Base-by-base conservation (phyloP, 345 rosid genomes). In the Adansonia digitata region DNA sequence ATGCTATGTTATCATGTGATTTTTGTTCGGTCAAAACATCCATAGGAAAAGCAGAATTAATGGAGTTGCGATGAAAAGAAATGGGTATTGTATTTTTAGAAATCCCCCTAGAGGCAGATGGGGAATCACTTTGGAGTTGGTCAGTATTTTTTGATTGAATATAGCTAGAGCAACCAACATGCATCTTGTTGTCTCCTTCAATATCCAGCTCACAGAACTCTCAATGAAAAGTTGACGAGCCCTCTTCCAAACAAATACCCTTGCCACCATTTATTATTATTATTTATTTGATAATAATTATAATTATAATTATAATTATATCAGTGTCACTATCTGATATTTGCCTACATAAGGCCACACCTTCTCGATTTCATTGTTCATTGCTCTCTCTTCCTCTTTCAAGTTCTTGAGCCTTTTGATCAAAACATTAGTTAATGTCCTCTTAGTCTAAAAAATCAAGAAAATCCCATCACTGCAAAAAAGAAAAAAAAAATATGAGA, bases 131-230 rank as follows among this genome's bases (percentile, higher is more conserved):
- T 17, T 62, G 62, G 60, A 59, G 77, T 80, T 71, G 73, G 77
- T 80, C 65, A 73, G 67, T 59, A 56, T 56, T 10, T 26, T 5
- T n/a, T 11, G 72, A 51, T 63, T 17, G 69, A 78, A 70, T 71
- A 62, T 61, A 26, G 76, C 79, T 76, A 80, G 73, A 73, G 57
- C 57, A 72, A 72, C 77, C 34, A 51, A 62, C 71, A 59, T 77
- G 78, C 79, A 81, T 43, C 76, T 77, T 22, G 34, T 77, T 83
- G 85, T 85, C 83, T 69, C 61, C 57, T 39, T 77, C 72, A 74
- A 76, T 43, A 22, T 85, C 87, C 88, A 86, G 89, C 87, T 86
- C 87, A 84, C 80, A 73, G 68, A 7, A 27, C 75, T 68, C 77
- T 68, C 12, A 72, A 63, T 63, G 72, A 83, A 81, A n/a, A 20